Percentiles rank a stretch among this genome's conserved stretches.
Evolutionary conservation across 2,329 filamentous ascomycete genomes (phyloP).

Genomic region (Trichoderma koningiopsis): DNA sequence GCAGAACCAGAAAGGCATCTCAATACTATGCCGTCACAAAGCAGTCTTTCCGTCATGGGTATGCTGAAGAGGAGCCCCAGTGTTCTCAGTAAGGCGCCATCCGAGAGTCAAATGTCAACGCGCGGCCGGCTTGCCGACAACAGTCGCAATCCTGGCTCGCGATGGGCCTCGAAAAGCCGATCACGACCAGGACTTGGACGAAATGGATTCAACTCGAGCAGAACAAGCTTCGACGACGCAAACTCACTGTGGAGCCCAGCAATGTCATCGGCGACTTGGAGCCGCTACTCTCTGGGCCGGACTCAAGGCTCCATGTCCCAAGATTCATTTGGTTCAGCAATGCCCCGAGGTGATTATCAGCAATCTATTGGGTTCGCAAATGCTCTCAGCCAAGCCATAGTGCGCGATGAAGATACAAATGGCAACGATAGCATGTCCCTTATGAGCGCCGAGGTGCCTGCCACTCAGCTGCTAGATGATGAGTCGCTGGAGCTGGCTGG

Average conservation of each 20-base stretch:
- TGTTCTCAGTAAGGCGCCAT: slow-evolving; percentile 89
- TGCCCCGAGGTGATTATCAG: slow-evolving; percentile 80
- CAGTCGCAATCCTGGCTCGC: slow-evolving; percentile 55
- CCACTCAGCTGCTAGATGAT: slow-evolving; percentile 77
- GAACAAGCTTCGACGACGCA: slow-evolving; percentile 90
- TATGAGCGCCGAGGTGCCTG: slow-evolving; percentile 59
- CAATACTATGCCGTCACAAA: slow-evolving; percentile 49
- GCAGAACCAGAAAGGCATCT: slow-evolving; percentile 54
- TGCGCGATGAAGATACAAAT: slow-evolving; percentile 76
- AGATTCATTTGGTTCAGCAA: slow-evolving; percentile 80
- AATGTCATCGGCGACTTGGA: slow-evolving; percentile 89
- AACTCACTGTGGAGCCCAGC: slow-evolving; percentile 88
- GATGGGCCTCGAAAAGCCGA: slow-evolving; percentile 84
- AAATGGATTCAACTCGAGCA: slow-evolving; percentile 83
- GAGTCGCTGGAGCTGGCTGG: slow-evolving; percentile 89
- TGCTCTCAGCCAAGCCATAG: slow-evolving; percentile 93
- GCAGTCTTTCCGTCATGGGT: slow-evolving; percentile 71
- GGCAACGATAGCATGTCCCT: slow-evolving; percentile 52
- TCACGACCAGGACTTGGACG: slow-evolving; percentile 73
- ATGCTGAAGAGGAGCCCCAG: slow-evolving; percentile 86
- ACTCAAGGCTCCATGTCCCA: slow-evolving; percentile 91
- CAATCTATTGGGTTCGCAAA: slow-evolving; percentile 98
- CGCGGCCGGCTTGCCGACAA: slow-evolving; percentile 71
- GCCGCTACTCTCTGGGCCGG: slow-evolving; percentile 87
- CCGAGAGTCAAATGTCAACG: slow-evolving; percentile 70